Evolutionary conservation across 148 eudicot genomes (phyloP), one percentile per base, ranked within the genome.

Genomic region (Mesembryanthemum crystallinum): DNA sequence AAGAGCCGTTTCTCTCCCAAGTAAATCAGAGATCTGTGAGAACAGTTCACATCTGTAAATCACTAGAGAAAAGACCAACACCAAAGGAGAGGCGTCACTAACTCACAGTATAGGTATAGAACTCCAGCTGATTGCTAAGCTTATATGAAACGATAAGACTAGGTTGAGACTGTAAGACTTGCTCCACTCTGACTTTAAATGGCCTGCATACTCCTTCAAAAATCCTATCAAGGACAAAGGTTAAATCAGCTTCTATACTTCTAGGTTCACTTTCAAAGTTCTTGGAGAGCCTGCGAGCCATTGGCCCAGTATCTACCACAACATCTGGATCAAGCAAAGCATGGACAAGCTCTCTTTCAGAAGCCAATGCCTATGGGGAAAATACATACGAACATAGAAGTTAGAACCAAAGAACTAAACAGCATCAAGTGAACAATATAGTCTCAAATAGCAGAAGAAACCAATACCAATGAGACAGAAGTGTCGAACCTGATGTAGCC

Each of bases 201-300:
- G 98, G 98, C 76, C 97, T 82, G 82, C 98, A 95, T 86, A 95
- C 94, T 72, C 98, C 98, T 88, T 95, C 98, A 74, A 95, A 95
- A 20, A 95, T 95, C 90, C 97, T 88, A 85, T 95, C 98, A 79
- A 95, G 87, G 78, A 92, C 98, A 86, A 92, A 95, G 47, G 93
- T 92, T 75, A 92, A 87, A 81, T 95, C 97, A 74, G 94, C 66
- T 75, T 88, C 96, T n/a, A 83, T 73, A 80, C 88, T 92, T 77
- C 82, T 96, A n/a, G 62, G 54, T 69, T 87, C 91, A 69, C 69
- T 82, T 63, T 88, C 94, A 25, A 81, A 69, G 68, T 77, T 83
- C 72, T 82, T 88, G 77, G 89, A 88, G 54, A 85, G 88, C 76
- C 86, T 82, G 29, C 85, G 92, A 72, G 94, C 94, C 81, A 86